phyloP scores from a whole-genome alignment of 2,329 filamentous ascomycete species.

The Diaporthe ilicicola region DNA sequence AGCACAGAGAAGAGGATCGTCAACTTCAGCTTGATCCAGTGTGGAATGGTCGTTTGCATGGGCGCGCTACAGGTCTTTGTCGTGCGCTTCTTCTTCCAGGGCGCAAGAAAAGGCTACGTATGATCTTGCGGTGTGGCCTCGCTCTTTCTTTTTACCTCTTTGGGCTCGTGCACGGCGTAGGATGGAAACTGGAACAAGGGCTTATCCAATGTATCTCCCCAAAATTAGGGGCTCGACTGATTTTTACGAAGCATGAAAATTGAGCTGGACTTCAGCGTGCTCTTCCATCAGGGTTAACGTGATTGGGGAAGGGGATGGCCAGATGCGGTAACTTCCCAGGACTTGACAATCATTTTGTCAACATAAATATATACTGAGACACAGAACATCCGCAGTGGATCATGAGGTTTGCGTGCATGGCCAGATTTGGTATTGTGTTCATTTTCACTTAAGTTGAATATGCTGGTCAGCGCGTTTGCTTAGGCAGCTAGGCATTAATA shows the following conservation, averaged over 20 bases:
- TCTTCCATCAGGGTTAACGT: background rate
- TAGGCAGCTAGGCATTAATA: background rate
- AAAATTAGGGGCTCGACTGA: constrained; percentile 30
- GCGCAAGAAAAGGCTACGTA: constrained; percentile 75
- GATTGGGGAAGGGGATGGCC: background rate
- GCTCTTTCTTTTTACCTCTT: constrained; percentile 27
- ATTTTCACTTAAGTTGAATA: background rate
- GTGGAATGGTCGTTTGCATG: constrained; percentile 92
- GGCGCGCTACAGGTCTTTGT: constrained; percentile 96
- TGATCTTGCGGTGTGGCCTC: constrained; percentile 47
- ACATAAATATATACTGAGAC: background rate
- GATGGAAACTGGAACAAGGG: constrained; percentile 7
- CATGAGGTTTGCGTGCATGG: background rate
- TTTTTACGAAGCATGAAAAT: constrained; percentile 31
- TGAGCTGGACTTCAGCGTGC: constrained; percentile 9
- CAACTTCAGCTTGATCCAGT: constrained; percentile 96
- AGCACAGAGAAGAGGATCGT: constrained; percentile 96
- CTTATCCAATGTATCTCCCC: constrained; percentile 16
- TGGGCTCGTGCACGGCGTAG: constrained; percentile 38
- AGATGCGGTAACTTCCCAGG: background rate
- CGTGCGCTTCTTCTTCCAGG: constrained; percentile 98
- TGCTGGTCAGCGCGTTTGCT: background rate
- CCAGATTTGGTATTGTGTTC: background rate
- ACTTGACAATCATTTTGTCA: background rate
- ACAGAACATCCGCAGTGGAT: background rate